A percentile compares a stretch with the other conserved stretches of the same genome.
These are phyloP conservation scores for Babesia ovata DNA, from an alignment of 169 alveolate genomes.

Conservation along the genomic window DNA sequence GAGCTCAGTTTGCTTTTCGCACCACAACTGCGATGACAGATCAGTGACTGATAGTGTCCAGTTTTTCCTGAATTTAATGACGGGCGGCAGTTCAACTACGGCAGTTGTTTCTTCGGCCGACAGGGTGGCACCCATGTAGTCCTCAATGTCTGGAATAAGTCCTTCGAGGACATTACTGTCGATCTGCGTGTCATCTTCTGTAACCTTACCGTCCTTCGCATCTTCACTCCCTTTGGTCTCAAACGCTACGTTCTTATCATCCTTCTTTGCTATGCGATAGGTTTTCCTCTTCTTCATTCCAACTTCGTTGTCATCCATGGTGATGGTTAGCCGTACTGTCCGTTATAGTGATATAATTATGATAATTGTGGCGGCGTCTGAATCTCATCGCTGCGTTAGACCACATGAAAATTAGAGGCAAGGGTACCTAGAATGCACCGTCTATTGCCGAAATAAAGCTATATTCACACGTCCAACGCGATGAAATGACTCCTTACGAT, in stretches of 20 bases:
- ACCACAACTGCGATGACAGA: slow-evolving; percentile 80
- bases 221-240: not conserved
- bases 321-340: not conserved
- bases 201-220: not conserved
- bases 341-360: not conserved
- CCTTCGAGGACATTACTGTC: slow-evolving; percentile 18
- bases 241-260: not conserved
- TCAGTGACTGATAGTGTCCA: slow-evolving; percentile 79
- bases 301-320: slow-evolving; percentile 14
- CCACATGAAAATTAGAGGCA: too few relatives aligned
- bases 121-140: slow-evolving; percentile 42
- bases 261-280: slow-evolving; percentile 24
- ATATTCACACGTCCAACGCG: too few relatives aligned
- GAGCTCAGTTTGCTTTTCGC: slow-evolving; percentile 79
- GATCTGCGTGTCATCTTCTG: not conserved
- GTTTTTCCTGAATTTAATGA: slow-evolving; percentile 70
- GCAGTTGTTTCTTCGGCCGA: slow-evolving; percentile 14
- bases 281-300: slow-evolving; percentile 22
- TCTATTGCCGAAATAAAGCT: too few relatives aligned
- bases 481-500: too few relatives aligned
- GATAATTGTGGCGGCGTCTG: too few relatives aligned
- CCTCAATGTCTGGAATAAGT: slow-evolving; percentile 63
- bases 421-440: too few relatives aligned
- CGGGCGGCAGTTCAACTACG: slow-evolving; percentile 59
- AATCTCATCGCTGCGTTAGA: too few relatives aligned